phyloP scores from a whole-genome alignment of 306 rosid species.

The Neltuma alba region DNA sequence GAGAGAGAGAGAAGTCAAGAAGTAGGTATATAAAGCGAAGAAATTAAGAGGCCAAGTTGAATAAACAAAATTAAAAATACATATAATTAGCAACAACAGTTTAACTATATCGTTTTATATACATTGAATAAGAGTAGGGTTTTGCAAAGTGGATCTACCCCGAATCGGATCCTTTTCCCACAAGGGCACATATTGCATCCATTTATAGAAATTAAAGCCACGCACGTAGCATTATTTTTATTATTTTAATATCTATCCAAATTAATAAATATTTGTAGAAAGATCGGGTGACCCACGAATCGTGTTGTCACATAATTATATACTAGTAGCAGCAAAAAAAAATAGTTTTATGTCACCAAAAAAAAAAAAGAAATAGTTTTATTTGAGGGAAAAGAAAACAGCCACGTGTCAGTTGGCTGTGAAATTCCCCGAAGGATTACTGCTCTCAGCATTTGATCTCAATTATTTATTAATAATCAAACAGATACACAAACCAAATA shows the following conservation, averaged over 20 bases:
- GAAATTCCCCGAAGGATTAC: too few species aligned
- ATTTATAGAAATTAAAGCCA: not conserved
- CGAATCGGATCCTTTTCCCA: not conserved
- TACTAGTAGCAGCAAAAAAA: too few species aligned
- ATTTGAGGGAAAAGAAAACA: not conserved
- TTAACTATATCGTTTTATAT: not conserved
- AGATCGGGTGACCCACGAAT: not conserved
- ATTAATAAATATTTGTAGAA: not conserved
- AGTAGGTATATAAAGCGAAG: conserved; percentile 21
- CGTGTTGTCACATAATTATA: too few species aligned
- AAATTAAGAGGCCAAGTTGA: conserved; percentile 6
- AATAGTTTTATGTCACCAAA: not conserved
- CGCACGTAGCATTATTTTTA: not conserved
- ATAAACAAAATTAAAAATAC: not conserved
- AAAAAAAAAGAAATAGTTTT: not conserved
- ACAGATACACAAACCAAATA: not conserved
- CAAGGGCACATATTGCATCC: not conserved
- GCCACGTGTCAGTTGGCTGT: conserved; percentile 10
- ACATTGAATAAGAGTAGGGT: conserved; percentile 22
- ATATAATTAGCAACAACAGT: conserved; percentile 17
- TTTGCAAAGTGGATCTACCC: not conserved
- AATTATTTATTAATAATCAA: too few species aligned
- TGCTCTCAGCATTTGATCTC: too few species aligned
- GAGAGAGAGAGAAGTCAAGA: conserved; percentile 36
- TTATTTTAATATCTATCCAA: not conserved